Base-by-base conservation (phyloP, 163 green algal species). In the Scenedesmus sp. region DNA sequence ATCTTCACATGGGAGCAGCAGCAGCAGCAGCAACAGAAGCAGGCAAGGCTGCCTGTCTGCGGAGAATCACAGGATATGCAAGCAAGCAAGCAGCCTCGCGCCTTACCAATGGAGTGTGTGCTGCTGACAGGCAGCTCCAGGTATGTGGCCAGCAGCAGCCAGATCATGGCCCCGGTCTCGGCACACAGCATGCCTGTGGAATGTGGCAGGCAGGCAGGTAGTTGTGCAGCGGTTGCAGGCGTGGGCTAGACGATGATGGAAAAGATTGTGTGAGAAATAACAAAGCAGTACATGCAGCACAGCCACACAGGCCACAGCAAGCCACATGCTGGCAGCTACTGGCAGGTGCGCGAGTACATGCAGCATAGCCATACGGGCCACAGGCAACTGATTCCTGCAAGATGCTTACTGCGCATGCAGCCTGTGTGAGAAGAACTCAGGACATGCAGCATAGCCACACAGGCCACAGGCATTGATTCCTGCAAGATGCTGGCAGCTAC, bases 181-280 rank as follows among this genome's bases (percentile, higher is more conserved):
- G 94, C 94, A 23, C 94, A 95, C 76, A 96, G 62, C 94, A 96
- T 95, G 79, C 94, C 91, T 91, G n/a, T n/a, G n/a, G n/a, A n/a
- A n/a, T n/a, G 34, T 0, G 34, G 34, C 70, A 81, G 23, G 8
- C 70, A 81, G 70, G 20, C 10, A 15, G 12, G 23, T 26, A 13
- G 23, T 46, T 46, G 34, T 46, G 15, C 16, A 2, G 66, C 66
- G 3, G 34, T 46, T 46, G 34, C 34, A 46, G 34, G 34, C 34
- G 34, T 46, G 34, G 0, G 34, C 34, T 20, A 0, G 34, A 70
- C 1, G 13, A 12, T 20, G 10, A 70, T 15, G 62, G 9, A 18
- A 12, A 12, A 12, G 10, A 70, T 0, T 70, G 62, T 70, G 62
- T 1, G 34, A 46, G 34, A 0, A 46, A 46, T 0, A 46, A 46